Evolutionary conservation across 208 protist species (phyloP), one percentile per base, ranked within the genome.

Genomic region (Leishmania tarentolae): DNA sequence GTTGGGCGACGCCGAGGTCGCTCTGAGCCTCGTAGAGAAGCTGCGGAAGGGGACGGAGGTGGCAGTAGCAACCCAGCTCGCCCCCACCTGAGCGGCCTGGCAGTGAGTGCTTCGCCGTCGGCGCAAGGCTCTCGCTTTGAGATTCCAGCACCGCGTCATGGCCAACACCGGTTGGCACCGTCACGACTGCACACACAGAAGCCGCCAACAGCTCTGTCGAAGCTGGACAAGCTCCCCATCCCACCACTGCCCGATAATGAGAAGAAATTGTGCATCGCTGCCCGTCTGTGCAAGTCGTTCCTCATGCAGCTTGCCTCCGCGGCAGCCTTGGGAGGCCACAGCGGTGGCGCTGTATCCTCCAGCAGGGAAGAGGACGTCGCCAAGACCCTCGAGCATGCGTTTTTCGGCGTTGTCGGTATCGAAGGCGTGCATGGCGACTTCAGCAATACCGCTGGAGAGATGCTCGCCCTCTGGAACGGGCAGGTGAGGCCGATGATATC

Each of bases 401-500:
- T 92, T 50, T 94, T 94, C 80, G 90, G 88, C 13, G 86, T 87
- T 2, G 90, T 88, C 17, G 90, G 83, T 6, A 68, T 79, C 71
- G 81, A 83, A 53, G 92, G 82, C 75, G 83, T 87, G 35, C 24
- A 72, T 70, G 83, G 80, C 19, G 66, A 90, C 72, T 93, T 92
- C 76, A 31, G 75, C 11, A 73, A 42, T 9, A 87, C 83, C 7
- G 81, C 90, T 19, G 78, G 84, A 7, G 88, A 94, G 81, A 88
- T 96, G 87, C 79, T 91, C 37, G 69, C 82, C 3, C 88, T 91
- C 52, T 96, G 92, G 92, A 37, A 79, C 57, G 24, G 83, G 57
- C 89, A 86, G 44, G 75, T 83, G 63, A 47, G 59, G n/a, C 76
- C 63, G 7, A 56, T 78, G 61, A 15, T 79, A 37, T 56, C 52